Percentiles rank a stretch among this genome's conserved stretches.
phyloP scores from a whole-genome alignment of 2,329 filamentous ascomycete genomes.

The Colletotrichum lindemuthianum region DNA sequence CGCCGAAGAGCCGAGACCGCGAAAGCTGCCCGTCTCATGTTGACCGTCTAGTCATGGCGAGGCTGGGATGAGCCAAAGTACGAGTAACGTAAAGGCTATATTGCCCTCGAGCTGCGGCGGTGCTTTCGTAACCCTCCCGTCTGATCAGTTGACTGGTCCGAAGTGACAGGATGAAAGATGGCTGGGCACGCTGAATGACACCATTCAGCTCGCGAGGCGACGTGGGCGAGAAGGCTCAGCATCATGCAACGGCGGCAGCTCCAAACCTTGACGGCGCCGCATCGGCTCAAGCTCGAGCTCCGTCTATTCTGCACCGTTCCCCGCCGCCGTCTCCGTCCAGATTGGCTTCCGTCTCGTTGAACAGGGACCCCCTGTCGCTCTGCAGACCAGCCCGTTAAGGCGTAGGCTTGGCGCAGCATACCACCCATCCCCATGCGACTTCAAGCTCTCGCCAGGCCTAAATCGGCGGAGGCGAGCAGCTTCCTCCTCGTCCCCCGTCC shows the following conservation, averaged over 20 bases:
- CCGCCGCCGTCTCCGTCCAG: constrained; percentile 15
- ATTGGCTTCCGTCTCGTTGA: constrained; percentile 4
- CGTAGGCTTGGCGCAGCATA: constrained; percentile 13
- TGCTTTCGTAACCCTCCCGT: constrained; percentile 31
- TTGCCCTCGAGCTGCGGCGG: constrained; percentile 17
- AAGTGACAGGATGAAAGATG: background rate
- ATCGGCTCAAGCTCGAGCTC: constrained; percentile 30
- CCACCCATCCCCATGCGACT: constrained; percentile 7
- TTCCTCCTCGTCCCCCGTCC: constrained; percentile 12
- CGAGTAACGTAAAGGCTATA: constrained; percentile 10
- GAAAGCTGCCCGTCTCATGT: constrained; percentile 12
- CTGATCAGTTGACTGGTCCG: constrained; percentile 25
- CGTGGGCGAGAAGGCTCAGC: constrained; percentile 34
- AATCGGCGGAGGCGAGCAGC: constrained; percentile 17
- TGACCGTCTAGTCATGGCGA: background rate
- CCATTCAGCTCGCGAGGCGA: constrained; percentile 21
- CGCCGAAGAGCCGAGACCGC: constrained; percentile 29
- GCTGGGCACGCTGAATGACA: constrained; percentile 13
- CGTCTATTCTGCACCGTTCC: constrained; percentile 25
- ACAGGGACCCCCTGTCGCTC: constrained; percentile 17
- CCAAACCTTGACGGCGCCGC: constrained; percentile 34
- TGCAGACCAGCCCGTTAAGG: constrained; percentile 15
- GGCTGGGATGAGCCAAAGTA: constrained; percentile 15
- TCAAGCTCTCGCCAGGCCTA: constrained; percentile 29
- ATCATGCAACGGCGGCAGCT: constrained; percentile 31